Percentiles rank a stretch among this genome's conserved stretches.
Conservation (phyloP, 2,329 filamentous ascomycete genomes). For the Penicillium sp. region DNA sequence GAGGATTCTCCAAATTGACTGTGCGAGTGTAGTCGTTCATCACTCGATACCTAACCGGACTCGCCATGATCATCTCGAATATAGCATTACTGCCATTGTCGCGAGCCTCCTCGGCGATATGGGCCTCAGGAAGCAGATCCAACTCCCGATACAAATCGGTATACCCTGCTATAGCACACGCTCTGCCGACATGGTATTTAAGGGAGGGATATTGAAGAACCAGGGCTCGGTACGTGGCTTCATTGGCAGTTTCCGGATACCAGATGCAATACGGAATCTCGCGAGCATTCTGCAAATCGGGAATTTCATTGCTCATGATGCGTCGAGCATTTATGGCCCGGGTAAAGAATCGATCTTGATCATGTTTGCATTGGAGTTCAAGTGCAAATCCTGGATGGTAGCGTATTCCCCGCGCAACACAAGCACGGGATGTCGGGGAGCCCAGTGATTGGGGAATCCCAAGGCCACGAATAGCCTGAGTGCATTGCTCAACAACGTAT, state of each 20-base stretch:
- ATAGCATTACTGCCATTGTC: background rate
- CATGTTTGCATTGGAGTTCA: background rate
- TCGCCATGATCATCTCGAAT: background rate
- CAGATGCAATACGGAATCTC: background rate
- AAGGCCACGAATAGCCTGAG: background rate
- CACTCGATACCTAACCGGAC: background rate
- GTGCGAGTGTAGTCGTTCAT: slow-evolving; percentile 4
- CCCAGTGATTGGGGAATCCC: background rate
- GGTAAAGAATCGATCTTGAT: background rate
- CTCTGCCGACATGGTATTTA: background rate
- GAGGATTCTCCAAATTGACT: background rate
- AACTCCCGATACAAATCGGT: background rate
- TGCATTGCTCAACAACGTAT: background rate
- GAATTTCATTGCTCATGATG: background rate
- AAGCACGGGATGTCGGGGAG: background rate
- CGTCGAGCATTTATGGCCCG: background rate
- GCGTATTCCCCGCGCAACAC: background rate
- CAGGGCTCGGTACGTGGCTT: background rate
- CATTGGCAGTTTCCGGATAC: background rate
- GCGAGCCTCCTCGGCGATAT: slow-evolving; percentile 2
- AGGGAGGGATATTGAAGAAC: background rate
- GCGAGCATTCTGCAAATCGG: background rate
- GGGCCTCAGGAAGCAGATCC: background rate
- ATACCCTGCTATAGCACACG: background rate
- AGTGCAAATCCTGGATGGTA: background rate